These are phyloP conservation scores for Solanum ossicruentum DNA, from an alignment of 257 asterid genomes.

Conservation along the genomic window DNA sequence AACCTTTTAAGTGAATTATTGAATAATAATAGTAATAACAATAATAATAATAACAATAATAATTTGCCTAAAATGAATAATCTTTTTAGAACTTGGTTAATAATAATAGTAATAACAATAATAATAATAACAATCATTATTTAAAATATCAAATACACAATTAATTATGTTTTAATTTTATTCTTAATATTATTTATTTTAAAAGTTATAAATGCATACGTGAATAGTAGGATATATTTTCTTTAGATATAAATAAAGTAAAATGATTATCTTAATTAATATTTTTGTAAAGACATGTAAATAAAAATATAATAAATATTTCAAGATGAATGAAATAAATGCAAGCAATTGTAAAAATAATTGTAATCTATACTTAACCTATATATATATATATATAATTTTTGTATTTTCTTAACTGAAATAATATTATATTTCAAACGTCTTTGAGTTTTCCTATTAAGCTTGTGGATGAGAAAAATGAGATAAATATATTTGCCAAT, in stretches of 20 bases:
- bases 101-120: background rate
- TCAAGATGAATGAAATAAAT: background rate
- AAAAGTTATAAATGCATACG: too few species aligned
- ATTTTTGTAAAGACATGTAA: too few species aligned
- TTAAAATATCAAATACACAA: too few species aligned
- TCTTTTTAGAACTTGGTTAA: too few species aligned
- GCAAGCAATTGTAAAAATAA: background rate
- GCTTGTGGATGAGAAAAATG: background rate
- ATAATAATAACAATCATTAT: background rate
- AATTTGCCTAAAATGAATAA: background rate
- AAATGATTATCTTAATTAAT: background rate
- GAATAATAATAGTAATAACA: background rate
- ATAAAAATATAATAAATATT: background rate
- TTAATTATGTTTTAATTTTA: too few species aligned
- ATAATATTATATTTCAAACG: background rate
- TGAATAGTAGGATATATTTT: too few species aligned
- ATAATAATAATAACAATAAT: background rate
- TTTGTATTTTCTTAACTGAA: background rate
- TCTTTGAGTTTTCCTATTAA: background rate
- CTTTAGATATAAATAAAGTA: too few species aligned
- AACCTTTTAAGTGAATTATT: background rate
- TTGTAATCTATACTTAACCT: too few species aligned
- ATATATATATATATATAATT: too few species aligned
- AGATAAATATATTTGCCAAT: background rate
- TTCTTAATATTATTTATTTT: too few species aligned